A percentile compares a stretch with the other conserved stretches of the same genome.
Conservation (phyloP, 1,284 basidiomycete genomes). For the Cerrena zonata region DNA sequence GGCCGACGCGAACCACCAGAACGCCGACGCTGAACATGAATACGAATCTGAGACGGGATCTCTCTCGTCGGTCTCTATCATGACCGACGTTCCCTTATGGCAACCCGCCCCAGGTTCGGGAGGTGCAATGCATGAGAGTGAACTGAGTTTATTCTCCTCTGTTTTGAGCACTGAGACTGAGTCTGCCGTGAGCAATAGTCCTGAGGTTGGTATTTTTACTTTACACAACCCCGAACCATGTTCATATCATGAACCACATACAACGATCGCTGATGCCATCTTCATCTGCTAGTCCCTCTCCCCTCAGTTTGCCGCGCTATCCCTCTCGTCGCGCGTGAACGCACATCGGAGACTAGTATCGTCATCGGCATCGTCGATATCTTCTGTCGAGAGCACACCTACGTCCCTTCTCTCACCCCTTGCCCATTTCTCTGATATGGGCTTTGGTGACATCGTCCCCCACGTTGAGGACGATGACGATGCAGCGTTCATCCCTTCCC, state of each 20-base stretch:
- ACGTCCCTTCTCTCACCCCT: conserved; percentile 39
- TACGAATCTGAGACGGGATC: conserved; percentile 12
- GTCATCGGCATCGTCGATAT: conserved; percentile 41
- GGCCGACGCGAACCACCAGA: conserved; percentile 9
- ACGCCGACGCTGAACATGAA: conserved; percentile 13
- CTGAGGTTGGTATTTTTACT: conserved; percentile 1
- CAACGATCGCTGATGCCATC: no score
- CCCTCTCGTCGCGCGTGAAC: conserved; percentile 47
- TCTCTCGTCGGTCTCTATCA: not conserved
- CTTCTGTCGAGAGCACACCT: conserved; percentile 55
- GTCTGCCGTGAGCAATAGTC: conserved; percentile 9
- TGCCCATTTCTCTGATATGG: conserved; percentile 31
- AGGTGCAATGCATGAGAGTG: conserved; percentile 9
- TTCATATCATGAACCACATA: not conserved
- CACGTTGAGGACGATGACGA: conserved; percentile 12
- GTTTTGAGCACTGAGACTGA: not conserved
- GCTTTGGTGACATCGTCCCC: conserved; percentile 23
- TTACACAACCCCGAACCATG: not conserved
- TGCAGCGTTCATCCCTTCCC: conserved; percentile 13
- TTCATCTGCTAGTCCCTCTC: conserved; percentile 34
- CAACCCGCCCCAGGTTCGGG: conserved; percentile 9
- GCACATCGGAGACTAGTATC: conserved; percentile 35
- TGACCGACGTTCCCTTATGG: conserved; percentile 11
- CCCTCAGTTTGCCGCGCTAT: conserved; percentile 44
- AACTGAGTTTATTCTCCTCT: not conserved